These are phyloP conservation scores for Heritiera littoralis DNA, from an alignment of 345 rosid species.

Conservation along the genomic window DNA sequence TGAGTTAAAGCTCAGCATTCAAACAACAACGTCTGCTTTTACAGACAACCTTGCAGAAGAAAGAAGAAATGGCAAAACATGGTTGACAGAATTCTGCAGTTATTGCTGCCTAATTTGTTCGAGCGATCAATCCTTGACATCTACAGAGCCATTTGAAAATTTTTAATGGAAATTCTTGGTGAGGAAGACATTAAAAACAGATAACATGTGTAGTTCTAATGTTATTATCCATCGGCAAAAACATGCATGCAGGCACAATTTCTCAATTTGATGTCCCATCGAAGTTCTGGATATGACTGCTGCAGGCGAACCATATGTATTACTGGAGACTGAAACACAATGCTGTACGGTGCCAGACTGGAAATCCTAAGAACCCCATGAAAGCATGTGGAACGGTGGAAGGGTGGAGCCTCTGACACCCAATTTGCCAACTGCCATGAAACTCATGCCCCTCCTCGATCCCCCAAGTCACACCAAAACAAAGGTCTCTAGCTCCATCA, in stretches of 20 bases:
- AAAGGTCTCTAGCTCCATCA: slow-evolving; percentile 26
- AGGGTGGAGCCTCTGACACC: slow-evolving; percentile 49
- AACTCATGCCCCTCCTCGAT: slow-evolving; percentile 12
- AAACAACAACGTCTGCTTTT: background rate
- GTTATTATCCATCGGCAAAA: background rate
- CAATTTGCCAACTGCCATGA: slow-evolving; percentile 20
- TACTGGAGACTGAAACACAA: slow-evolving; percentile 21
- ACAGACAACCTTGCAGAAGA: background rate
- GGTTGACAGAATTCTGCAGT: background rate
- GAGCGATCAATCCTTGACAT: background rate
- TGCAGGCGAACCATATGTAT: slow-evolving; percentile 13
- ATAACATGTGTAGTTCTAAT: background rate
- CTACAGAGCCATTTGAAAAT: background rate
- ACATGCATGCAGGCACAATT: background rate
- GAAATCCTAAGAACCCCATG: slow-evolving; percentile 37
- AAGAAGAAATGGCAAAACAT: background rate
- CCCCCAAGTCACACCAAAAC: slow-evolving; percentile 21
- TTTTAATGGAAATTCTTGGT: background rate
- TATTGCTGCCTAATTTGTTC: background rate
- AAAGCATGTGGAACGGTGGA: slow-evolving; percentile 46
- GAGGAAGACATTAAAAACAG: background rate
- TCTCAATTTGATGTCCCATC: background rate
- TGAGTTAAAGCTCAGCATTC: background rate
- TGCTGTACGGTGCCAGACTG: slow-evolving; percentile 40
- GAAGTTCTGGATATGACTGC: background rate